Evolutionary conservation across 805 yeast genomes (phyloP), one percentile per base, ranked within the genome.

Genomic region (Kazachstania taianensis): DNA sequence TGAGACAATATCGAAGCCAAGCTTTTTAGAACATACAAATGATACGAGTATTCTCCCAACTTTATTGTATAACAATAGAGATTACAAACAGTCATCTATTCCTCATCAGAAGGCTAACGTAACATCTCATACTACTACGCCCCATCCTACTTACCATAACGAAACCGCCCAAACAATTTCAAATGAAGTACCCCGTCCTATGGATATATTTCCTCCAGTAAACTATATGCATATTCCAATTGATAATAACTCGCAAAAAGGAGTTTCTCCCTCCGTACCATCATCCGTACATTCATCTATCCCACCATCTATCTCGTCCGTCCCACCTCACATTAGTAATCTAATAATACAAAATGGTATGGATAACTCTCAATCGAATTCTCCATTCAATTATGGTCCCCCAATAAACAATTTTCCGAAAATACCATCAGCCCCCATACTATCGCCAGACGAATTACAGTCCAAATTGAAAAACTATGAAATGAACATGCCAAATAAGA

Each of bases 391-490:
- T 15, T 24, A 20, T 23, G 36, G 26, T 28, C 15, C 41, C 2
- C 28, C 42, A 4, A 24, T 38, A 20, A 43, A 40, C 25, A 45
- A 38, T 30, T 32, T 46, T 14, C 51, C 45, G 19, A 49, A 42
- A 26, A 17, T 45, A 10, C 38, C 50, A 1, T 39, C 51, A 10
- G 48, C 44, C 1, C 50, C 50, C 3, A 34, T 43, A 3, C 27
- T 45, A 27, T 36, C 41, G 17, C 44, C 41, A 7, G 43, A 40
- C 23, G 43, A 43, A 24, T 22, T 36, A 10, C 36, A 36, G 14
- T 23, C 38, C n/a, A 34, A 33, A 15, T 5, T 30, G 6, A 33
- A 24, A 18, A 26, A 26, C 9, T 12, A 26, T 26, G 3, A 15
- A 26, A 14, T 14, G 17, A 26, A 13, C 12, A 10, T 26, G 8